These are phyloP conservation scores for Pythium utonaiense DNA, from an alignment of 352 stramenopile species.

Conservation along the genomic window DNA sequence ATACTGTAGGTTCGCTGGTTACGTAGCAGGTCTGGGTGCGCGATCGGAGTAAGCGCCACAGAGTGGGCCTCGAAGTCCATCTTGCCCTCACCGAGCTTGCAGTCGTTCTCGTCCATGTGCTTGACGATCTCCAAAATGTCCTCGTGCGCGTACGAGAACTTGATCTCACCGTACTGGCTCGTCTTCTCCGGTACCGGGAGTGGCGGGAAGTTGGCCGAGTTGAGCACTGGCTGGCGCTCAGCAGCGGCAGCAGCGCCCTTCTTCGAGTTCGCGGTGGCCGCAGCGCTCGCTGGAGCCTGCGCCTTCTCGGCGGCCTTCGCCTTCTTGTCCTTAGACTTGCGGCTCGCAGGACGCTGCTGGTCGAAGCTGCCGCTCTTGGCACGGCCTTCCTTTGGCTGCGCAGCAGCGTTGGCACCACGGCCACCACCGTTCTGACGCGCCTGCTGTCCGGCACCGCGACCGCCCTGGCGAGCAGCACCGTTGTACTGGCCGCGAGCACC, in stretches of 20 bases:
- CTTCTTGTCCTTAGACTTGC: slow-evolving; percentile 71
- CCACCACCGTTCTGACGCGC: slow-evolving; percentile 33
- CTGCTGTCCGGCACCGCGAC: slow-evolving; percentile 20
- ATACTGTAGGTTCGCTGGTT: slow-evolving; percentile 93
- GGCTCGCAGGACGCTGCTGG: slow-evolving; percentile 31
- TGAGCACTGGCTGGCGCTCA: slow-evolving; percentile 76
- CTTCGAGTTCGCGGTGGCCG: slow-evolving; percentile 27
- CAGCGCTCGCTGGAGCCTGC: slow-evolving; percentile 15
- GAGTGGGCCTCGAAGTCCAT: slow-evolving; percentile 83
- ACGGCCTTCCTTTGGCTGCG: slow-evolving; percentile 39
- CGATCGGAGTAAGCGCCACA: slow-evolving; percentile 64
- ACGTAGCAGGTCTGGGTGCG: slow-evolving; percentile 83
- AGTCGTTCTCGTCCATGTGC: slow-evolving; percentile 88
- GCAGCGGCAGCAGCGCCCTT: slow-evolving; percentile 26
- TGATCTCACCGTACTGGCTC: slow-evolving; percentile 42
- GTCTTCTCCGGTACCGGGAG: slow-evolving; percentile 47
- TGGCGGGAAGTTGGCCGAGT: slow-evolving; percentile 79
- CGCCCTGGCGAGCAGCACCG: slow-evolving; percentile 28
- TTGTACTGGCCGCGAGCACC: slow-evolving; percentile 35
- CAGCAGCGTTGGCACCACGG: slow-evolving; percentile 23
- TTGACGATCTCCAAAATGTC: slow-evolving; percentile 92
- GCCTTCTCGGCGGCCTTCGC: slow-evolving; percentile 35
- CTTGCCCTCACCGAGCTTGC: slow-evolving; percentile 60
- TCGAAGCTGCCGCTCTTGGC: slow-evolving; percentile 60
- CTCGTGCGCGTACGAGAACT: slow-evolving; percentile 79